A percentile compares a stretch with the other conserved stretches of the same genome.
Conservation (phyloP, 306 rosid genomes). For the Rosa multiflora region DNA sequence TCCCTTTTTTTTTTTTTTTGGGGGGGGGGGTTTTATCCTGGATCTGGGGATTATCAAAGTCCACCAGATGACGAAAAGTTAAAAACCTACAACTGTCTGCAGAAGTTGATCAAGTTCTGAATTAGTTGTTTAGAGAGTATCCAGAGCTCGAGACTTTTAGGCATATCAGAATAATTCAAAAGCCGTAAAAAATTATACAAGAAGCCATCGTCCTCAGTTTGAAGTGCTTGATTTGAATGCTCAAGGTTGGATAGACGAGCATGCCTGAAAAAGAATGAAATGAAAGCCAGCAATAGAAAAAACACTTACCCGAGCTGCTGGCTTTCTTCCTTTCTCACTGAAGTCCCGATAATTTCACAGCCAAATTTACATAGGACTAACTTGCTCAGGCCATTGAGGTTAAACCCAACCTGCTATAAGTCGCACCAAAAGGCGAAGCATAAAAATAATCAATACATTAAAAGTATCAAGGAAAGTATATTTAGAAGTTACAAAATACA, state of each 20-base stretch:
- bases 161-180: constrained; percentile 4
- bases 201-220: background rate
- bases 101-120: constrained; percentile 1
- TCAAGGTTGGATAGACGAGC: constrained; percentile 9
- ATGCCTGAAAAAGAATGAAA: constrained; percentile 50
- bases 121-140: constrained; percentile 1
- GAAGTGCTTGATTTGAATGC: constrained; percentile 8
- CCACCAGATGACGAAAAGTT: background rate
- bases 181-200: background rate
- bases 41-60: background rate
- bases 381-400: constrained; percentile 46
- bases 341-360: background rate
- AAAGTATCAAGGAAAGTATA: constrained; percentile 12
- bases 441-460: constrained; percentile 45
- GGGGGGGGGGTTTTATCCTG: background rate
- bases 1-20: background rate
- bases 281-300: constrained; percentile 69
- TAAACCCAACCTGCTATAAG: constrained; percentile 54
- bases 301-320: constrained; percentile 75
- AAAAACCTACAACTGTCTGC: background rate
- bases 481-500: constrained; percentile 23
- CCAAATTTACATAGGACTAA: background rate
- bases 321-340: constrained; percentile 40
- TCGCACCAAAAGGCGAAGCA: constrained; percentile 30
- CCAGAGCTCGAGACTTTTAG: background rate